A percentile compares a stretch with the other conserved stretches of the same genome.
Conservation (phyloP, 1,139 yeast species). For the Lodderomyces beijingensis region DNA sequence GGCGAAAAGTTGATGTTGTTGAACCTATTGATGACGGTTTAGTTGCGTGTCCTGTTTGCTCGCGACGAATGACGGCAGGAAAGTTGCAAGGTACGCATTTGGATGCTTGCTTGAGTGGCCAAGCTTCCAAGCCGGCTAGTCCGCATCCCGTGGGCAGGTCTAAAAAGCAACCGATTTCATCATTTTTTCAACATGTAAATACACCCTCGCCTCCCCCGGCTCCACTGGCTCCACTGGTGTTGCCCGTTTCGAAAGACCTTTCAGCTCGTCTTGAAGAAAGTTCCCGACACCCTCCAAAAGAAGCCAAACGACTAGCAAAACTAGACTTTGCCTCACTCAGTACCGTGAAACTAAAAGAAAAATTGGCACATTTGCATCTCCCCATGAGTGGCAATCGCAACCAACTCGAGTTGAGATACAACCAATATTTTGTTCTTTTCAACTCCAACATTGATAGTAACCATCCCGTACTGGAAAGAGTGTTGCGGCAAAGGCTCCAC, state of each 20-base stretch:
- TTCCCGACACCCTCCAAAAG: conserved; percentile 22
- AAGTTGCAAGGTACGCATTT: conserved; percentile 64
- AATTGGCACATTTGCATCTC: conserved; percentile 50
- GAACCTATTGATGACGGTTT: conserved; percentile 10
- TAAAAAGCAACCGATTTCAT: conserved; percentile 20
- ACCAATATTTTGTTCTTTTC: conserved; percentile 74
- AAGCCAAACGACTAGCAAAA: conserved; percentile 43
- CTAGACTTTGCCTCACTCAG: conserved; percentile 59
- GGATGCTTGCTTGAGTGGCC: conserved; percentile 52
- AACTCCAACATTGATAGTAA: conserved; percentile 82
- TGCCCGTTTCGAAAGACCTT: conserved; percentile 5
- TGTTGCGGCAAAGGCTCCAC: conserved; percentile 50
- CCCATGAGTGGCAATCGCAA: conserved; percentile 60
- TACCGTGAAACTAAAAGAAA: conserved; percentile 58
- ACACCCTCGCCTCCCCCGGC: conserved; percentile 6
- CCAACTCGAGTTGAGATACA: conserved; percentile 66
- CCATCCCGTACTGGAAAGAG: conserved; percentile 55
- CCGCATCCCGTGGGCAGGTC: background rate
- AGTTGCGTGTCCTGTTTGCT: conserved; percentile 73
- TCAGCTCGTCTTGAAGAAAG: conserved; percentile 3
- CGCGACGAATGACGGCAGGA: conserved; percentile 48
- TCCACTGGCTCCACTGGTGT: too few species aligned
- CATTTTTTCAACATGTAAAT: conserved; percentile 27
- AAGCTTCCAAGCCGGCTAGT: background rate
- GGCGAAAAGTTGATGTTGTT: conserved; percentile 1